phyloP scores from a whole-genome alignment of 164 flowering plant genomes.

The Sedum album region DNA sequence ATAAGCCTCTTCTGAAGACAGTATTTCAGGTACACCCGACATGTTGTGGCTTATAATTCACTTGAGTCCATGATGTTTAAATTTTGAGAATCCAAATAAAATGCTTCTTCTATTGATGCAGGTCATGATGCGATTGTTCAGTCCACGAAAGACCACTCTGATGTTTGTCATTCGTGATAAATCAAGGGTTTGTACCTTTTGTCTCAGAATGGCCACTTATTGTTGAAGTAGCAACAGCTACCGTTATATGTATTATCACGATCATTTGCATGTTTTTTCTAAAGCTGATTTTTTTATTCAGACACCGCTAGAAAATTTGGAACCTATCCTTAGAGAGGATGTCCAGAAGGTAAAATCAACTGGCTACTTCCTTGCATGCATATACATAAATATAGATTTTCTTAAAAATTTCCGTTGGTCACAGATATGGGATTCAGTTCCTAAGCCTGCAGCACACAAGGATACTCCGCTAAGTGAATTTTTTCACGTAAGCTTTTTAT shows the following conservation, averaged over 20 bases:
- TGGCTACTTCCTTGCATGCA: neutral
- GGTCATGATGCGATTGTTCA: conserved; percentile 98
- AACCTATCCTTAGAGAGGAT: conserved; percentile 92
- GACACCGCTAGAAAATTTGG: conserved; percentile 92
- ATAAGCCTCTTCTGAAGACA: conserved; percentile 92
- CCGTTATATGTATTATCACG: neutral
- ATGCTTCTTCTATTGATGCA: conserved; percentile 17
- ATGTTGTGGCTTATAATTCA: neutral
- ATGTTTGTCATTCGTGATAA: conserved; percentile 95
- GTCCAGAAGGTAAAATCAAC: conserved; percentile 63
- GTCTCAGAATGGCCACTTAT: neutral
- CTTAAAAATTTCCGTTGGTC: neutral
- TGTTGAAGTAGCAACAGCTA: neutral
- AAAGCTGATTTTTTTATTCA: conserved; percentile 20
- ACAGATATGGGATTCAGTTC: conserved; percentile 97
- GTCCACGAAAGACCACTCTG: conserved; percentile 94
- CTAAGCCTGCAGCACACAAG: conserved; percentile 84
- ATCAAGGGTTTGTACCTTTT: conserved; percentile 49
- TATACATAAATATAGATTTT: neutral
- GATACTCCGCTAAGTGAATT: conserved; percentile 91
- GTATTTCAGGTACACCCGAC: conserved; percentile 65
- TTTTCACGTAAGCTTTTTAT: conserved; percentile 61
- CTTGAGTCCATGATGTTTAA: neutral
- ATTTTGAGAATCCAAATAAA: neutral
- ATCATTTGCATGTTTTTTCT: neutral